These are phyloP conservation scores for Oehlia diaphana DNA, from an alignment of 192 early-diverging fungal species.

Conservation along the genomic window DNA sequence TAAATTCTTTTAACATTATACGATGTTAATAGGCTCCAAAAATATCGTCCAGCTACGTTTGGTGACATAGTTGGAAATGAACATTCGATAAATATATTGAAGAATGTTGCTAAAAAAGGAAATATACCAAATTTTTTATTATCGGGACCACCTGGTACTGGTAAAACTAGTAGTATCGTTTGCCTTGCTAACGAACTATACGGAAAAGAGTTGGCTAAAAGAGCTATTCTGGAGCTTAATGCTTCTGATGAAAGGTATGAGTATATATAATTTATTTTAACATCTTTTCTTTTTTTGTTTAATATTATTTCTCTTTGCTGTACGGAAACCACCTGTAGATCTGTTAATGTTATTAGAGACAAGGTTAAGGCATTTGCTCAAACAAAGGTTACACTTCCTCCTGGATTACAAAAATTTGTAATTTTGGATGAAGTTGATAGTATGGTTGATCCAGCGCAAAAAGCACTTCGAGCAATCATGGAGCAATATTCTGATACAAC, in stretches of 20 bases:
- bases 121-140: neutral
- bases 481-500: conserved; percentile 96
- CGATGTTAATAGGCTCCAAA: neutral
- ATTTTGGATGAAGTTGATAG: conserved; percentile 99
- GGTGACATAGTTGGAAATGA: conserved; percentile 7
- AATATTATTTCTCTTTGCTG: neutral
- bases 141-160: conserved; percentile 89
- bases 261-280: neutral
- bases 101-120: neutral
- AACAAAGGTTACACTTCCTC: conserved; percentile 93
- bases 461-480: conserved; percentile 97
- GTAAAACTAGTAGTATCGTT: conserved; percentile 95
- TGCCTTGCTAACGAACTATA: conserved; percentile 91
- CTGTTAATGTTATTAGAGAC: conserved; percentile 95
- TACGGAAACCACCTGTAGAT: conserved; percentile 48
- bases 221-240: conserved; percentile 95
- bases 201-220: conserved; percentile 75
- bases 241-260: conserved; percentile 93
- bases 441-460: conserved; percentile 96
- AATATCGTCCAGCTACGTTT: neutral
- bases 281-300: neutral
- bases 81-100: neutral
- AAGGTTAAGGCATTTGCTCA: conserved; percentile 99
- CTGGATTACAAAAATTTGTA: conserved; percentile 84
- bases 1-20: neutral